These are phyloP conservation scores for Cladophialophora carrionii DNA, from an alignment of 2,329 filamentous ascomycete genomes.

Conservation along the genomic window DNA sequence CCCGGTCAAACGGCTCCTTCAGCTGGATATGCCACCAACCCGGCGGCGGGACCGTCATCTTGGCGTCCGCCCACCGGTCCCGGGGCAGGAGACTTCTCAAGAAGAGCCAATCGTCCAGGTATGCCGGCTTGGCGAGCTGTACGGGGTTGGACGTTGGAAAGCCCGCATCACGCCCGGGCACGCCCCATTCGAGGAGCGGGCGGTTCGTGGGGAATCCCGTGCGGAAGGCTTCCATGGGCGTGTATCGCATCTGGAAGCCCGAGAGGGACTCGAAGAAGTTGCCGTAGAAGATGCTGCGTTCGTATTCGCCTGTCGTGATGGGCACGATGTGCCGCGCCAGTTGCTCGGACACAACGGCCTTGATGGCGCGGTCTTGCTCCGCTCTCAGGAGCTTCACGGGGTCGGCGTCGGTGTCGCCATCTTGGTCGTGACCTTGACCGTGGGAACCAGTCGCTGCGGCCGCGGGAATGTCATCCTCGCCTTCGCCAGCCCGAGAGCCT, in stretches of 20 bases:
- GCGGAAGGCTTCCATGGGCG: conserved; percentile 23
- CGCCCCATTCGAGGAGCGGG: conserved; percentile 23
- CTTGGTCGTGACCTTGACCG: conserved; percentile 10
- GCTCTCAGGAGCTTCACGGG: conserved; percentile 4
- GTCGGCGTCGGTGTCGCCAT: conserved; percentile 2
- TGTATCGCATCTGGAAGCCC: conserved; percentile 29
- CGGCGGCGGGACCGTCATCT: conserved; percentile 30
- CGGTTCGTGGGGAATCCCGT: conserved; percentile 31
- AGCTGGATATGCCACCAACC: conserved; percentile 47
- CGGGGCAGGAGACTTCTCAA: conserved; percentile 25
- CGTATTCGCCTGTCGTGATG: conserved; percentile 39
- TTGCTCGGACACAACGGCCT: conserved; percentile 34
- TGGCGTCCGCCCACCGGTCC: conserved; percentile 17
- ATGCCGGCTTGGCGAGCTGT: conserved; percentile 23
- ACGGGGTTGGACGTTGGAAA: conserved; percentile 26
- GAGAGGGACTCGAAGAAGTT: conserved; percentile 39
- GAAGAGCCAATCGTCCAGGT: conserved; percentile 31
- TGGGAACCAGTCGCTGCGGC: not conserved
- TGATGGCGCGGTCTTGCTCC: conserved; percentile 31
- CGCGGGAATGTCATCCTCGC: not conserved
- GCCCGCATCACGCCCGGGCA: conserved; percentile 18
- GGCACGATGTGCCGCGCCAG: conserved; percentile 34
- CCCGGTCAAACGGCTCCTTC: conserved; percentile 59
- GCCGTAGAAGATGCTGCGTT: conserved; percentile 38
- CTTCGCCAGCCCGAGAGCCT: conserved; percentile 4